Evolutionary conservation across 495 filamentous ascomycete genomes (phyloP), one percentile per base, ranked within the genome.

Genomic region (Penicillium salamii): DNA sequence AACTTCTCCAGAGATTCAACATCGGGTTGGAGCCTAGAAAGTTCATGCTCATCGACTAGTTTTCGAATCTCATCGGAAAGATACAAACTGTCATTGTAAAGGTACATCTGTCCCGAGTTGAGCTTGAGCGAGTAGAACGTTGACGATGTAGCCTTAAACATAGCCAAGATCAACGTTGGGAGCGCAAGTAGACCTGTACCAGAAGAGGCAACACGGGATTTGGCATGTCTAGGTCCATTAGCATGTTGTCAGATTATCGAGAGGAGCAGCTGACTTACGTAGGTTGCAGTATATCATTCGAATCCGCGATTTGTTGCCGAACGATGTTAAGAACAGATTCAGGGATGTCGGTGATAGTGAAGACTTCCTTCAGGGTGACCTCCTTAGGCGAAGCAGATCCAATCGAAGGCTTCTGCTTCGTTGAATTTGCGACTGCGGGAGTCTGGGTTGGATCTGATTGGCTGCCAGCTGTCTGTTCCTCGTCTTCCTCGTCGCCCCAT

Each of bases 61-160:
- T 80, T 68, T n/a, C 74, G 70, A n/a, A 97, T 78, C 26, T 78
- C 74, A 45, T 88, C 83, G 0, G 89, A 78, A 2, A 98, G 78
- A 57, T 89, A 91, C 20, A 80, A 72, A 40, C 87, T 82, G 62
- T 99, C 93, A 58, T 99, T 97, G 66, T 97, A 99, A 35, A 96
- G 77, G 54, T 86, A 90, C 88, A 96, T 93, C 58, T 87, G 89
- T 4, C 90, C 90, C 20, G 84, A 80, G 15, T 70, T 66, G 31
- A 84, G 74, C 17, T 76, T 74, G 36, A 77, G 55, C 0, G 76
- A 65, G 67, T 99, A 99, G 62, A 88, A 89, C 8, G 84, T 81
- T 3, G 90, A 83, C 4, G 90, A 87, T 2, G 89, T 83, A 11
- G 93, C 91, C 40, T 95, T 86, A 69, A 91, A 97, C 81, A 95